Conservation (phyloP, 2,329 filamentous ascomycete genomes). For the Tolypocladium sp. region DNA sequence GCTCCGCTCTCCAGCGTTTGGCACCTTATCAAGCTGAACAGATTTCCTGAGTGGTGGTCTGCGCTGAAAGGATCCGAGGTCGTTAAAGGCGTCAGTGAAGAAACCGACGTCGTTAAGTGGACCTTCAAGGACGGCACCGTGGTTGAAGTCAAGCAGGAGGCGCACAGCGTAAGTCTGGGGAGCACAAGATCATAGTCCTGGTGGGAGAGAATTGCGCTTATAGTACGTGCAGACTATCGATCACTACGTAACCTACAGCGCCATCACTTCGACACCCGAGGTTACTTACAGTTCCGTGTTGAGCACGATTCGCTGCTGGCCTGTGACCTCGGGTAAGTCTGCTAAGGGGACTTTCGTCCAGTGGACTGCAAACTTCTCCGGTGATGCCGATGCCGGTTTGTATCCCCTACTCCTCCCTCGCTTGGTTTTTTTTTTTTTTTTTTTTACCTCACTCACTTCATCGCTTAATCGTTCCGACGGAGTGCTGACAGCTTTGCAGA, state of each 20-base stretch:
- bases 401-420: constrained; percentile 7
- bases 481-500: constrained; percentile 26
- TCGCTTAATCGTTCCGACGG: neutral
- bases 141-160: constrained; percentile 67
- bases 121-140: constrained; percentile 61
- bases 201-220: neutral
- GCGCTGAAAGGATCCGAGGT: constrained; percentile 52
- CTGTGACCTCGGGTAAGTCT: constrained; percentile 56
- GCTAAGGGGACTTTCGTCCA: constrained; percentile 58
- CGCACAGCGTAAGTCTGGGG: constrained; percentile 52
- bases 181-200: no score
- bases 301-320: constrained; percentile 56
- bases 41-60: constrained; percentile 60
- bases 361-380: constrained; percentile 63
- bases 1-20: constrained; percentile 58
- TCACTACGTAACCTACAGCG: constrained; percentile 66
- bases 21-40: constrained; percentile 66
- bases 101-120: constrained; percentile 62
- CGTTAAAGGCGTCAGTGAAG: constrained; percentile 52
- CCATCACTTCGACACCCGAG: constrained; percentile 58
- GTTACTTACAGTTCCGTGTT: constrained; percentile 58
- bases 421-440: neutral
- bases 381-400: constrained; percentile 60
- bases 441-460: neutral
- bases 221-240: constrained; percentile 46